These are phyloP conservation scores for Lecanicillium sp. DNA, from an alignment of 2,329 filamentous ascomycete genomes.

Conservation along the genomic window DNA sequence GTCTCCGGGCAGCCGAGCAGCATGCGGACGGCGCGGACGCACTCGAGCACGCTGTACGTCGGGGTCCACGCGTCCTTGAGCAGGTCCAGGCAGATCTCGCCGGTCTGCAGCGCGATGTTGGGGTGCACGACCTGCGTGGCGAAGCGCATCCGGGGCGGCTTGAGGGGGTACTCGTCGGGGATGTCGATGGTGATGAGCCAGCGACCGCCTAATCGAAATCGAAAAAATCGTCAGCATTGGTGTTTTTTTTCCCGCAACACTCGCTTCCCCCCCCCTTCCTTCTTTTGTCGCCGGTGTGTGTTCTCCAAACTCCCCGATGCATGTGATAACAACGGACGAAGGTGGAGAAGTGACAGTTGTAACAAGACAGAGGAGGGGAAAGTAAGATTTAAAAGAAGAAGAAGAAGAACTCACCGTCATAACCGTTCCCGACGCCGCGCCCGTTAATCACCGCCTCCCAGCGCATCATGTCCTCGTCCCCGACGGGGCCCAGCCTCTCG, in stretches of 20 bases:
- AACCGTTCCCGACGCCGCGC: slow-evolving; percentile 47
- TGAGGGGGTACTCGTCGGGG: slow-evolving; percentile 70
- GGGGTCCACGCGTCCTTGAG: slow-evolving; percentile 77
- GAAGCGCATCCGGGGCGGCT: slow-evolving; percentile 74
- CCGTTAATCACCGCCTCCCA: slow-evolving; percentile 59
- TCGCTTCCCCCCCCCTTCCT: too few relatives aligned
- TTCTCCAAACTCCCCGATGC: too few relatives aligned
- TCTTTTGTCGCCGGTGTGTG: too few relatives aligned
- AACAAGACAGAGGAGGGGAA: neutral
- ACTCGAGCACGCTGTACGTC: slow-evolving; percentile 72
- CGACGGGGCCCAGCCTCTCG: slow-evolving; percentile 51
- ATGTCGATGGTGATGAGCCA: slow-evolving; percentile 78
- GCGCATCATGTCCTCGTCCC: slow-evolving; percentile 47
- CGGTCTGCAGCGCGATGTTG: slow-evolving; percentile 64
- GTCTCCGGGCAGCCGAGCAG: slow-evolving; percentile 59
- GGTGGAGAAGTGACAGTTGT: neutral
- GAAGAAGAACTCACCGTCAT: slow-evolving; percentile 41
- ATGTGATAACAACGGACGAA: neutral
- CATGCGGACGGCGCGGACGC: slow-evolving; percentile 66
- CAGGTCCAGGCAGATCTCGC: slow-evolving; percentile 92
- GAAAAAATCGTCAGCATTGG: neutral
- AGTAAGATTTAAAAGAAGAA: neutral
- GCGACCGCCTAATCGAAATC: slow-evolving; percentile 62
- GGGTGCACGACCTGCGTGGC: slow-evolving; percentile 80
- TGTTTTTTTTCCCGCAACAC: neutral